Evolutionary conservation across 768 basidiomycete genomes (phyloP).

Genomic region (Ramaria rubella): DNA sequence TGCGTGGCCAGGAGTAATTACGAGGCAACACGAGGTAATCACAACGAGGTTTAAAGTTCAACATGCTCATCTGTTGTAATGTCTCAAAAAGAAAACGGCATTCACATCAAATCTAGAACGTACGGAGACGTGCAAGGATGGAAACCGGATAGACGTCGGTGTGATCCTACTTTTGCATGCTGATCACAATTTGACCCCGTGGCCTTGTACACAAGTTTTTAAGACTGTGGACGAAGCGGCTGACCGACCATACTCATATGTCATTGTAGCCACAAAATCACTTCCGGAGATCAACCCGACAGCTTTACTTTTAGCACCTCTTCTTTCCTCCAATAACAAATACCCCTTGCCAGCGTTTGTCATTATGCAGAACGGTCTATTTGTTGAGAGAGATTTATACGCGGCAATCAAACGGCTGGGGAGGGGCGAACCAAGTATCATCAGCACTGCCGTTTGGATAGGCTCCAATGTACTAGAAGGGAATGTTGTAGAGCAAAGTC

Average conservation of each 20-base stretch:
- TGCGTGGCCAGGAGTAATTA: slow-evolving; percentile 69
- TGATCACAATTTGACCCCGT: slow-evolving; percentile 4
- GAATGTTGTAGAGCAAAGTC: slow-evolving; percentile 44
- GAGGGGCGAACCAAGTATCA: slow-evolving; percentile 41
- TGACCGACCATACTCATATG: slow-evolving; percentile 55
- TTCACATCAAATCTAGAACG: slow-evolving; percentile 50
- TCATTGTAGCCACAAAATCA: slow-evolving; percentile 64
- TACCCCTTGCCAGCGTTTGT: slow-evolving; percentile 53
- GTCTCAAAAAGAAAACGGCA: slow-evolving; percentile 39
- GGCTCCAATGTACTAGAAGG: slow-evolving; percentile 38
- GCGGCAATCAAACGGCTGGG: slow-evolving; percentile 38
- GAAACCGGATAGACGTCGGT: slow-evolving; percentile 59
- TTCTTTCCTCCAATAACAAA: slow-evolving; percentile 39
- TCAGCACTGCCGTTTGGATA: slow-evolving; percentile 52
- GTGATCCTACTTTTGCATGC: not conserved
- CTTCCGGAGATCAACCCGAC: slow-evolving; percentile 60
- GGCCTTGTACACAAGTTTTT: slow-evolving; percentile 39
- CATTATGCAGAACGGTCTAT: slow-evolving; percentile 65
- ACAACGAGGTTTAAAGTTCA: not conserved
- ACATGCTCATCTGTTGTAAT: not conserved
- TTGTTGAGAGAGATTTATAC: slow-evolving; percentile 63
- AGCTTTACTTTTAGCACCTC: slow-evolving; percentile 46
- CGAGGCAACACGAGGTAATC: slow-evolving; percentile 43
- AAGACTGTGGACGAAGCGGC: slow-evolving; percentile 52
- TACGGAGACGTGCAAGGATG: slow-evolving; percentile 53